phyloP scores from a whole-genome alignment of 2,329 filamentous ascomycete genomes.

The Apiospora koreana region DNA sequence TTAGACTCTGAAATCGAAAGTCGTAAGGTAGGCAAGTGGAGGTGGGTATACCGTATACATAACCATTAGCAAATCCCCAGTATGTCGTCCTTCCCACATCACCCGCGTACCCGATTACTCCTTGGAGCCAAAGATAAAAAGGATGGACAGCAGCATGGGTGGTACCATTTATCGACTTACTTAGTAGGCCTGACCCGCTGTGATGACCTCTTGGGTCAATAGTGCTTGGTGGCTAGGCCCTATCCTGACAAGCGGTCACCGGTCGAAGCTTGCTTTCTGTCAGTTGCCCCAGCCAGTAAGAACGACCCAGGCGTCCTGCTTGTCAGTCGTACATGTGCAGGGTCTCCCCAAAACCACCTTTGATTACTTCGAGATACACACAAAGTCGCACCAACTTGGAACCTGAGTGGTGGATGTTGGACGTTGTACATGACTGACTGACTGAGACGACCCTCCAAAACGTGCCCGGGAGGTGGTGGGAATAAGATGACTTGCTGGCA shows the following conservation, averaged over 20 bases:
- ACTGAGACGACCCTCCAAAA: neutral
- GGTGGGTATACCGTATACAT: slow-evolving; percentile 2
- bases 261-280: neutral
- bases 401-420: neutral
- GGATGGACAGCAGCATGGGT: neutral
- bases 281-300: neutral
- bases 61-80: neutral
- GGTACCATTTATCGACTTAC: neutral
- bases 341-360: neutral
- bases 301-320: neutral
- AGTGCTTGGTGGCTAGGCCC: neutral
- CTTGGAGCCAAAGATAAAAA: no score
- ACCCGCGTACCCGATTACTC: neutral
- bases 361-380: neutral
- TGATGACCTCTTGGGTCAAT: slow-evolving; percentile 1
- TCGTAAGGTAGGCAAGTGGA: neutral
- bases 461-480: neutral
- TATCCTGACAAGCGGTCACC: neutral
- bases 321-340: neutral
- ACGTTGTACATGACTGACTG: slow-evolving; percentile 1
- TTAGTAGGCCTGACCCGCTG: neutral
- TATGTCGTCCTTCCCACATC: neutral
- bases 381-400: neutral
- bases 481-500: neutral
- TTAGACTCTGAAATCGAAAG: slow-evolving; percentile 12